These are phyloP conservation scores for Hebeloma cylindrosporum DNA, from an alignment of 768 basidiomycete species.

Conservation along the genomic window DNA sequence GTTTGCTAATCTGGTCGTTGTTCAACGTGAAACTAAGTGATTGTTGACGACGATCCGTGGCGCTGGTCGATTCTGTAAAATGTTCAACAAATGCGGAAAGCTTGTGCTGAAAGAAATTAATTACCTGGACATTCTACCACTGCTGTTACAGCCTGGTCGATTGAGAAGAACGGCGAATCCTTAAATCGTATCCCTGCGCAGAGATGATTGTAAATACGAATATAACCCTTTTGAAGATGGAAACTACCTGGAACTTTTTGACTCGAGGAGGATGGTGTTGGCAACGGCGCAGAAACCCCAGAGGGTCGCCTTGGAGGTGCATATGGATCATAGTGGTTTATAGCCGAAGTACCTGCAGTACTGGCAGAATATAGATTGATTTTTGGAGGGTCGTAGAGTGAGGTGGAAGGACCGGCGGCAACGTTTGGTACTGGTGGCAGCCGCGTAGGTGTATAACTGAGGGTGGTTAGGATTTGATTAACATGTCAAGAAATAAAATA, in stretches of 20 bases:
- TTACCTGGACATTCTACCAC: constrained; percentile 82
- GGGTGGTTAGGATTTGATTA: too few relatives aligned
- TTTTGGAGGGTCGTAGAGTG: constrained; percentile 31
- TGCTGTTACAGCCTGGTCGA: constrained; percentile 63
- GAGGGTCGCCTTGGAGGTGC: constrained; percentile 52
- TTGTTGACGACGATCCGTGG: constrained; percentile 74
- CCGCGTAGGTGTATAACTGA: constrained; percentile 24
- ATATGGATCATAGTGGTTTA: constrained; percentile 65
- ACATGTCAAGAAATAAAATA: constrained; percentile 3
- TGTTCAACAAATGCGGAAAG: constrained; percentile 3
- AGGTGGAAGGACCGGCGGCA: constrained; percentile 19
- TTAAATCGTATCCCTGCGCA: constrained; percentile 69
- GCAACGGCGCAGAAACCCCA: constrained; percentile 35
- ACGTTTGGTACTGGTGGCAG: constrained; percentile 13
- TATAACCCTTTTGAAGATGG: constrained; percentile 12
- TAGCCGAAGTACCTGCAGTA: constrained; percentile 32
- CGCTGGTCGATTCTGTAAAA: constrained; percentile 66
- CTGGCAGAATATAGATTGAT: constrained; percentile 26
- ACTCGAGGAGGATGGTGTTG: constrained; percentile 33
- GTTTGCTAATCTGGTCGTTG: constrained; percentile 60
- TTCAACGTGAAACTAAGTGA: constrained; percentile 62
- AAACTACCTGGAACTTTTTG: constrained; percentile 32
- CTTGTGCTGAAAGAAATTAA: constrained; percentile 3
- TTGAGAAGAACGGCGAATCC: constrained; percentile 72
- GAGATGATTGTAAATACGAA: constrained; percentile 20